phyloP scores from a whole-genome alignment of 306 rosid species.

The Trifolium repens region DNA sequence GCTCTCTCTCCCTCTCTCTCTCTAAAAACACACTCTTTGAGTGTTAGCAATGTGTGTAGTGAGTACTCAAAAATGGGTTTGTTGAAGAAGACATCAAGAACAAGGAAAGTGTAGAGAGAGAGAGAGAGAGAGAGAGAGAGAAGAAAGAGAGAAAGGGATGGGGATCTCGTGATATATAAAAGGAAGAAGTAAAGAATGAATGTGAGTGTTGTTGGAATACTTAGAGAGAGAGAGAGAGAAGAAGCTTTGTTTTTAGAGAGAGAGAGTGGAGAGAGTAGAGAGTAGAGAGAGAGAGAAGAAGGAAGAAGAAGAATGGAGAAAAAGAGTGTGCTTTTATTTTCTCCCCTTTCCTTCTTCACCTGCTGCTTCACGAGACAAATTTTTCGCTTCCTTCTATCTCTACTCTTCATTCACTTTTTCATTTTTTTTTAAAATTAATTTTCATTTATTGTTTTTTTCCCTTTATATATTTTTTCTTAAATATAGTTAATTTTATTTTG shows the following conservation, averaged over 20 bases:
- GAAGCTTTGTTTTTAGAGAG: slow-evolving; percentile 25
- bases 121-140: slow-evolving; percentile 10
- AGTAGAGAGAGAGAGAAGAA: slow-evolving; percentile 33
- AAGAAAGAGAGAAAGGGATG: slow-evolving; percentile 49
- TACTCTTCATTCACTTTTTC: neutral
- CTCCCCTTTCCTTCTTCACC: slow-evolving; percentile 45
- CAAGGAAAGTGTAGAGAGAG: slow-evolving; percentile 19
- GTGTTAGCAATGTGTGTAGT: slow-evolving; percentile 53
- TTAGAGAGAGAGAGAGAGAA: slow-evolving; percentile 23
- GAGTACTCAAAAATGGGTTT: slow-evolving; percentile 22
- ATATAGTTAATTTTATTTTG: too few relatives aligned
- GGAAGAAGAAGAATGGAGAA: slow-evolving; percentile 36
- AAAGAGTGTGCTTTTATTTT: slow-evolving; percentile 45
- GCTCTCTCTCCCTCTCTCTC: neutral
- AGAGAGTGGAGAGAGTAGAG: neutral
- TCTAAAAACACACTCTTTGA: neutral
- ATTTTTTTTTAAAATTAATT: neutral
- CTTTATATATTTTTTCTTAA: too few relatives aligned
- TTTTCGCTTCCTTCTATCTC: slow-evolving; percentile 22
- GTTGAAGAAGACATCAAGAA: slow-evolving; percentile 44
- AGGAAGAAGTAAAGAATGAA: slow-evolving; percentile 91
- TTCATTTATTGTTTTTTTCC: neutral
- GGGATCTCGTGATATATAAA: slow-evolving; percentile 91
- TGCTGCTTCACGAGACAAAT: slow-evolving; percentile 83
- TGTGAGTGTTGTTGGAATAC: slow-evolving; percentile 50